Evolutionary conservation across 345 rosid species (phyloP), one percentile per base, ranked within the genome.

Genomic region (Dipteronia sinensis): DNA sequence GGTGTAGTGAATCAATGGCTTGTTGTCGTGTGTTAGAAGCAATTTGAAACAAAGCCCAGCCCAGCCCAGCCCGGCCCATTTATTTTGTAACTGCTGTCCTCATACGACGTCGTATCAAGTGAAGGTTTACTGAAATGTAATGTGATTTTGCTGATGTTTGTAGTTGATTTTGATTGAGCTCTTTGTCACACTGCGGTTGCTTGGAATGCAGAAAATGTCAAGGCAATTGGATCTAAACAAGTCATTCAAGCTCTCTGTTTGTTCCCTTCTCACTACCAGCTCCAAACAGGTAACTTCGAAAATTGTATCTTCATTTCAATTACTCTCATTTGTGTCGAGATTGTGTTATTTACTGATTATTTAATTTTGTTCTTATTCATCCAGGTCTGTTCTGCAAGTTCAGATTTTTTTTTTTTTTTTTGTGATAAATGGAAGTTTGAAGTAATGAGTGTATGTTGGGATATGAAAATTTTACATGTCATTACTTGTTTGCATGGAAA

Each of bases 401-500:
- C 4, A 27, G 1, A 10, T 2, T 65, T n/a, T 65, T 49, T 71
- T 20, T 67, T 1, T 29, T 29, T 29, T 31, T 31, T 3, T 2
- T 4, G 34, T 31, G 2, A 0, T 19, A 25, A 56, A 66, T 58
- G 34, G 23, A 31, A n/a, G 25, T 65, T 46, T 65, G 8, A 74
- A 29, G 29, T 42, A 7, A 38, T 61, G 64, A 16, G 17, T 68
- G 51, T 46, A 27, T 15, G 17, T 20, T 64, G 40, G 78, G 15
- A 27, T 40, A n/a, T 68, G 34, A 4, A 31, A 31, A 31, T 31
- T 31, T 83, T 85, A 68, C 91, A 92, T 95, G 91, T 91, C 71
- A 84, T 93, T 77, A 83, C 88, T 49, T 87, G 87, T 74, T 84
- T 93, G 92, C 94, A 91, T 83, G 88, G 73, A 72, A 80, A 76